Evolutionary conservation across 169 alveolate species (phyloP).

Genomic region (Theileria orientalis): DNA sequence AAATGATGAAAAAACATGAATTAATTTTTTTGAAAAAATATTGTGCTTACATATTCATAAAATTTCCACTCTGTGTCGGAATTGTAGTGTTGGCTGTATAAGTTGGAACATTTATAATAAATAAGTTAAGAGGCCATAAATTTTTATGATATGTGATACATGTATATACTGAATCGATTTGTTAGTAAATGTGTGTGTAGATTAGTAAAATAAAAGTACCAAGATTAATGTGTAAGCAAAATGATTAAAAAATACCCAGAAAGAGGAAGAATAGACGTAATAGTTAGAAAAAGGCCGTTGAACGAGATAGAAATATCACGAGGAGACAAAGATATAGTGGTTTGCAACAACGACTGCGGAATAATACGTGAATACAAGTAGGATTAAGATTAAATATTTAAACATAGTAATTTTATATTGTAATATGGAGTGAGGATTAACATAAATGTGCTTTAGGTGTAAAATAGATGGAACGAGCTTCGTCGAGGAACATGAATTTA

Average conservation of each 20-base stretch:
- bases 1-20: too few relatives aligned
- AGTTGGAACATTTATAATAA: too few relatives aligned
- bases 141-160: too few relatives aligned
- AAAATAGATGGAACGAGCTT: slow-evolving; percentile 88
- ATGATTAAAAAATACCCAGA: slow-evolving; percentile 40
- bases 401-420: neutral
- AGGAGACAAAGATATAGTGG: slow-evolving; percentile 91
- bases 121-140: too few relatives aligned
- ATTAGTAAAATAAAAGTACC: neutral
- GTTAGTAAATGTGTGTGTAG: slow-evolving; percentile 7
- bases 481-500: slow-evolving; percentile 88
- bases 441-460: slow-evolving; percentile 50
- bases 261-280: slow-evolving; percentile 82
- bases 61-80: too few relatives aligned
- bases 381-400: neutral
- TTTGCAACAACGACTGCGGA: slow-evolving; percentile 70
- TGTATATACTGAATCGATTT: too few relatives aligned
- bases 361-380: slow-evolving; percentile 67
- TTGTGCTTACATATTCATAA: too few relatives aligned
- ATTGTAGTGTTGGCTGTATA: too few relatives aligned
- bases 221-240: neutral
- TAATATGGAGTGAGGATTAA: too few relatives aligned
- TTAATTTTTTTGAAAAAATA: too few relatives aligned
- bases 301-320: slow-evolving; percentile 86
- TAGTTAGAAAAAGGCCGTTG: slow-evolving; percentile 94